A percentile compares a stretch with the other conserved stretches of the same genome.
phyloP scores from a whole-genome alignment of 2,329 filamentous ascomycete species.

The Ophiocordyceps sinensis region DNA sequence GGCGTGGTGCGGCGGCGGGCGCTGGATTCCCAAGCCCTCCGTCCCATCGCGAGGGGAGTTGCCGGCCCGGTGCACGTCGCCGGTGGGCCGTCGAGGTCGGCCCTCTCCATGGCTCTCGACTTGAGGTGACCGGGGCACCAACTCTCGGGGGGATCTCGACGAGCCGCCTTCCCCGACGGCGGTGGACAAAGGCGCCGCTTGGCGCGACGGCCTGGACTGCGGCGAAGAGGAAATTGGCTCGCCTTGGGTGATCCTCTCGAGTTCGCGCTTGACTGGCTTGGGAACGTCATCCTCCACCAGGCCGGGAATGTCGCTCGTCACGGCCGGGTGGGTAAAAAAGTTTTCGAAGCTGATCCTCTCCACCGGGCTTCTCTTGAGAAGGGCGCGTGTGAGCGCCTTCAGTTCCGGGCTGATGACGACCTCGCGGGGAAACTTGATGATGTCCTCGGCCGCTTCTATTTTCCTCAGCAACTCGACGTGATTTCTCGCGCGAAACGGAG shows the following conservation, averaged over 20 bases:
- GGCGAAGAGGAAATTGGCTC: slow-evolving; percentile 13
- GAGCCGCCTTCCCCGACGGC: slow-evolving; percentile 15
- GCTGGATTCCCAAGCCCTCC: slow-evolving; percentile 38
- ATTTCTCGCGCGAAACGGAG: slow-evolving; percentile 83
- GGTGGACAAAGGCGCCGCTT: slow-evolving; percentile 19
- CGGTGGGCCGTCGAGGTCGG: slow-evolving; percentile 14
- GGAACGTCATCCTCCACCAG: slow-evolving; percentile 64
- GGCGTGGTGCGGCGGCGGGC: slow-evolving; percentile 30
- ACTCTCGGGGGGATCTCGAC: slow-evolving; percentile 27
- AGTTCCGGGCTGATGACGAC: slow-evolving; percentile 58
- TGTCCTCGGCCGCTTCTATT: slow-evolving; percentile 80
- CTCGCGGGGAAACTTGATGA: slow-evolving; percentile 68
- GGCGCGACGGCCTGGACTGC: slow-evolving; percentile 14
- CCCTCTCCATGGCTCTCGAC: slow-evolving; percentile 26
- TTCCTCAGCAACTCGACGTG: slow-evolving; percentile 87
- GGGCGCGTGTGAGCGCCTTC: slow-evolving; percentile 63
- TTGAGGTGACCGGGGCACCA: slow-evolving; percentile 25
- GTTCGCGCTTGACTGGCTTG: slow-evolving; percentile 21
- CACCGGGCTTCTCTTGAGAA: slow-evolving; percentile 74
- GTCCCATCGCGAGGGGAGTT: slow-evolving; percentile 30
- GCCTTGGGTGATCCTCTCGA: slow-evolving; percentile 17
- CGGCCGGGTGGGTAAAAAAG: slow-evolving; percentile 65
- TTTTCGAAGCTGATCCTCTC: slow-evolving; percentile 76
- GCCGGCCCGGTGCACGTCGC: slow-evolving; percentile 16
- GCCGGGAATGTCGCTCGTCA: slow-evolving; percentile 64